Conservation (phyloP, 2,329 filamentous ascomycete genomes). For the Thermochaetoides dissita region DNA sequence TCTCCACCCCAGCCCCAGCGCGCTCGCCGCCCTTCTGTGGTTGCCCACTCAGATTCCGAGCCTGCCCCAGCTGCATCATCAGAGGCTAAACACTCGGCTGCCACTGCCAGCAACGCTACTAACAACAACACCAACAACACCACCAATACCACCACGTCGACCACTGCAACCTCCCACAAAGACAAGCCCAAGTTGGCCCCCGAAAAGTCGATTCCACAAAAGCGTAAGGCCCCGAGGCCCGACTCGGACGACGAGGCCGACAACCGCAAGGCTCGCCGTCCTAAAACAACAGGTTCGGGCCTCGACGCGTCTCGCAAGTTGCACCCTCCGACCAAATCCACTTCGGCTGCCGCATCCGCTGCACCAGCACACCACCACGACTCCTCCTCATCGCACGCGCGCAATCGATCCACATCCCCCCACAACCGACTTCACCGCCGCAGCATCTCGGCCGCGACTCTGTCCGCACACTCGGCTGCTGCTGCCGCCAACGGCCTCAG, state of each 20-base stretch:
- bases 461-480: constrained; percentile 33
- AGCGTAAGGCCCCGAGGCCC: constrained; percentile 38
- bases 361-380: constrained; percentile 17
- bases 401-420: constrained; percentile 45
- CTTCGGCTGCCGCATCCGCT: too few relatives aligned
- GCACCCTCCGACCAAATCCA: constrained; percentile 18
- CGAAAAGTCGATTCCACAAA: constrained; percentile 34
- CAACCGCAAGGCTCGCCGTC: constrained; percentile 37
- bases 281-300: constrained; percentile 34
- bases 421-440: constrained; percentile 44
- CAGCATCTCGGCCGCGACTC: constrained; percentile 46
- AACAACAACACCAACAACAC: too few relatives aligned
- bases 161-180: constrained; percentile 20
- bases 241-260: constrained; percentile 47
- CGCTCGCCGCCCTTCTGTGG: constrained; percentile 24
- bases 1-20: constrained; percentile 32
- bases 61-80: constrained; percentile 28
- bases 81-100: too few relatives aligned
- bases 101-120: too few relatives aligned
- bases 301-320: constrained; percentile 16
- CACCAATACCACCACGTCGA: constrained; percentile 24
- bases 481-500: constrained; percentile 33
- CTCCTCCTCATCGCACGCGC: constrained; percentile 16
- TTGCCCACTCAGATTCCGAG: constrained; percentile 40
- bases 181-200: constrained; percentile 28